Conservation (phyloP, 2,329 filamentous ascomycete genomes). For the Nectriaceae sp. region DNA sequence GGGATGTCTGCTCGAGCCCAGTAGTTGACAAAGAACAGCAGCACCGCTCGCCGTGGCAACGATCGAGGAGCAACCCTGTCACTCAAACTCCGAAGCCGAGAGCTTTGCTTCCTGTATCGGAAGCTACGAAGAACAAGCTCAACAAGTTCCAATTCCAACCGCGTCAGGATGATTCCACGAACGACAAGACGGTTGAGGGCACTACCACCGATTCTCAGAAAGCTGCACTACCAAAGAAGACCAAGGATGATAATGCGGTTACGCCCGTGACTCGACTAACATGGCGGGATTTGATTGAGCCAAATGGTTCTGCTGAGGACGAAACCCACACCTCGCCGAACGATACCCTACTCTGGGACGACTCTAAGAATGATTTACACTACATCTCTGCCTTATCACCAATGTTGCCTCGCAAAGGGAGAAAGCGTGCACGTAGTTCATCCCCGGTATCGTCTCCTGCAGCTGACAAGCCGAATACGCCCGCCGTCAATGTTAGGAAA, state of each 20-base stretch:
- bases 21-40: slow-evolving; percentile 19
- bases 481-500: slow-evolving; percentile 58
- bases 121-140: slow-evolving; percentile 62
- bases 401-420: slow-evolving; percentile 52
- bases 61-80: slow-evolving; percentile 54
- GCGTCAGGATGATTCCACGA: slow-evolving; percentile 15
- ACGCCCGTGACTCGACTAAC: slow-evolving; percentile 56
- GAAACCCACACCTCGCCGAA: slow-evolving; percentile 56
- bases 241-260: slow-evolving; percentile 24
- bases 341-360: slow-evolving; percentile 64
- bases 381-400: slow-evolving; percentile 47
- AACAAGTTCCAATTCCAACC: slow-evolving; percentile 53
- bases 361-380: slow-evolving; percentile 41
- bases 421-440: slow-evolving; percentile 73
- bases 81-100: slow-evolving; percentile 38
- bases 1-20: slow-evolving; percentile 11
- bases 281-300: slow-evolving; percentile 60
- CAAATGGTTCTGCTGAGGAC: slow-evolving; percentile 42
- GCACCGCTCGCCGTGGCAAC: slow-evolving; percentile 52
- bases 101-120: slow-evolving; percentile 53
- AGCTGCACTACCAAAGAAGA: slow-evolving; percentile 12
- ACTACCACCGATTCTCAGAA: slow-evolving; percentile 1
- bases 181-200: slow-evolving; percentile 18
- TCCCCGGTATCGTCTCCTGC: slow-evolving; percentile 72
- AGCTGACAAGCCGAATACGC: slow-evolving; percentile 43